These are phyloP conservation scores for Abrus pulchellus DNA, from an alignment of 306 rosid genomes.

Conservation along the genomic window DNA sequence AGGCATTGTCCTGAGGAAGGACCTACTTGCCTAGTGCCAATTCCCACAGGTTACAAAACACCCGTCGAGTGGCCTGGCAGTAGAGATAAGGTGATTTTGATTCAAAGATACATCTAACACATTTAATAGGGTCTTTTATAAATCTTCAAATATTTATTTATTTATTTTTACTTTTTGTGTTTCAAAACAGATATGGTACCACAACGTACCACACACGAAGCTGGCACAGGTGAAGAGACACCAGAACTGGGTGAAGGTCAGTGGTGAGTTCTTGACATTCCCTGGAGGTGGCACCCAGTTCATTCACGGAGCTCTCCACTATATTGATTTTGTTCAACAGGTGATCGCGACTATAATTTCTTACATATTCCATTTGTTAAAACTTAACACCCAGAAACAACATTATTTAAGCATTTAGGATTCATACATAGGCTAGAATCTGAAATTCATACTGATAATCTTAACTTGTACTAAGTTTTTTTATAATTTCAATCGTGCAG, in stretches of 20 bases:
- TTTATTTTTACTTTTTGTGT: not conserved
- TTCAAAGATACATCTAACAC: not conserved
- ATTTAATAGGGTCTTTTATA: constrained; percentile 7
- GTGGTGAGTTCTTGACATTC: constrained; percentile 88
- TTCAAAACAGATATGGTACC: constrained; percentile 75
- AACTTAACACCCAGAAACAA: not conserved
- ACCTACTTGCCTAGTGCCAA: constrained; percentile 83
- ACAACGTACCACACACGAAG: constrained; percentile 79
- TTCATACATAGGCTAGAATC: not conserved
- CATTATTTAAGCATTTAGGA: no score
- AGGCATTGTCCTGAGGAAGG: constrained; percentile 86
- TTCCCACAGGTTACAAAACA: constrained; percentile 70
- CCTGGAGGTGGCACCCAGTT: constrained; percentile 99
- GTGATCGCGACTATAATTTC: constrained; percentile 50
- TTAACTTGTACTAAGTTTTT: not conserved
- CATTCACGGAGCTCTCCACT: constrained; percentile 90
- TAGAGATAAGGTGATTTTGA: constrained; percentile 79
- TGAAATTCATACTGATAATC: not conserved
- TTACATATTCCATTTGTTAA: not conserved
- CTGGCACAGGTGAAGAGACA: constrained; percentile 95
- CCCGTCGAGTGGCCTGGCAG: constrained; percentile 78
- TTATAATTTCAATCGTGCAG: constrained; percentile 51
- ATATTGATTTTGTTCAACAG: constrained; percentile 85
- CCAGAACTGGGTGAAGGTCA: constrained; percentile 93
- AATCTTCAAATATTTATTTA: not conserved